These are phyloP conservation scores for Kodamaea laetipori DNA, from an alignment of 805 yeast genomes.

Conservation along the genomic window DNA sequence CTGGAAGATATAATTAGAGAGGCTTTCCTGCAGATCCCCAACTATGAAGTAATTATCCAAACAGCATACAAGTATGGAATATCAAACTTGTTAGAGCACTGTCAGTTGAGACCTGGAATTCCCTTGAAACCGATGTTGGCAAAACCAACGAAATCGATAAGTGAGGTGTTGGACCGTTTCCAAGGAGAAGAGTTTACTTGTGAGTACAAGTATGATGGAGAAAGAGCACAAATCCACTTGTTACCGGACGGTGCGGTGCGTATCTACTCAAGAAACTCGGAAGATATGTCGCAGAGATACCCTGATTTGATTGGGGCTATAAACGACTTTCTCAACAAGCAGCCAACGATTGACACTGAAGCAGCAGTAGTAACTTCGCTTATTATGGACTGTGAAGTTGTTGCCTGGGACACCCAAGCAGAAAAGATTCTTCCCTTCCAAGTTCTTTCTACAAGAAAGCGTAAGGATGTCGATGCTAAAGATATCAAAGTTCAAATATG, in stretches of 20 bases:
- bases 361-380: constrained; percentile 48
- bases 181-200: constrained; percentile 86
- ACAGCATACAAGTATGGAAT: constrained; percentile 71
- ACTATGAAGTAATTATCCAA: constrained; percentile 76
- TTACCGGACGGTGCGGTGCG: constrained; percentile 63
- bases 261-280: constrained; percentile 92
- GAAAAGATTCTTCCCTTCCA: constrained; percentile 92
- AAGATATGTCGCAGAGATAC: constrained; percentile 93
- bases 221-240: constrained; percentile 91
- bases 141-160: constrained; percentile 90
- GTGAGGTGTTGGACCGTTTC: constrained; percentile 89
- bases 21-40: constrained; percentile 88
- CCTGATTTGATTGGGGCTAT: constrained; percentile 83
- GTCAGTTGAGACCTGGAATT: constrained; percentile 84
- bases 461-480: constrained; percentile 86
- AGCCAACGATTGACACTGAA: constrained; percentile 21
- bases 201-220: constrained; percentile 97
- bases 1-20: constrained; percentile 84
- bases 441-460: constrained; percentile 86
- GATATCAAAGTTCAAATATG: constrained; percentile 92
- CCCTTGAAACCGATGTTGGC: constrained; percentile 98
- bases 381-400: constrained; percentile 94
- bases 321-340: constrained; percentile 52
- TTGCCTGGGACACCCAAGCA: constrained; percentile 86
- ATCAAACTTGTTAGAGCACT: constrained; percentile 59